These are phyloP conservation scores for Brassica incana DNA, from an alignment of 345 rosid species.

Conservation along the genomic window DNA sequence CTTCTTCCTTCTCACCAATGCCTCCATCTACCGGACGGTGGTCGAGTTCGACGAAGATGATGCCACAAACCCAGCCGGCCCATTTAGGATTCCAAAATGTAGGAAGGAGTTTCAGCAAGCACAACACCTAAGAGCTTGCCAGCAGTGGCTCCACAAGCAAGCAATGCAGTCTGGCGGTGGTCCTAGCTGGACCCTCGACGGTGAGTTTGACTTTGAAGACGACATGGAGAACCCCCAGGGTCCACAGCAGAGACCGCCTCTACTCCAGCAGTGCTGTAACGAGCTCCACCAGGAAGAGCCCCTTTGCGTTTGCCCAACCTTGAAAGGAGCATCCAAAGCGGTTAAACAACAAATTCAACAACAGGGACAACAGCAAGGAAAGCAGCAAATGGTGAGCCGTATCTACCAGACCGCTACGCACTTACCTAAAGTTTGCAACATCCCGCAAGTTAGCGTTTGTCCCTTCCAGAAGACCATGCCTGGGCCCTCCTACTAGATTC, in stretches of 20 bases:
- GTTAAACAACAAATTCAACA: not conserved
- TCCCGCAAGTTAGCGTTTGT: conserved; percentile 23
- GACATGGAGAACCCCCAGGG: conserved; percentile 20
- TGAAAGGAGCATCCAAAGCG: conserved; percentile 14
- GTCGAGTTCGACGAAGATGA: conserved; percentile 36
- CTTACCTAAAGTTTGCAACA: conserved; percentile 26
- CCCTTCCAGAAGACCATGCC: conserved; percentile 15
- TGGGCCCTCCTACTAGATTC: conserved; percentile 16
- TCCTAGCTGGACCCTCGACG: not conserved
- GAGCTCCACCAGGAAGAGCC: conserved; percentile 25
- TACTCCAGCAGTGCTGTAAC: conserved; percentile 31
- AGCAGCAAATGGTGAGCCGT: not conserved
- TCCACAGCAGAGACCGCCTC: not conserved
- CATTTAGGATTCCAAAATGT: not conserved
- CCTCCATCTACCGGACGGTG: conserved; percentile 41
- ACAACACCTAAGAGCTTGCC: conserved; percentile 24
- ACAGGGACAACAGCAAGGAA: not conserved
- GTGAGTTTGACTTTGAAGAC: conserved; percentile 9
- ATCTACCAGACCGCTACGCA: not conserved
- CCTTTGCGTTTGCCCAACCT: conserved; percentile 28
- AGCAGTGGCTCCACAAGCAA: not conserved
- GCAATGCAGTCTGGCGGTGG: not conserved
- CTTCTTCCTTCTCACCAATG: conserved; percentile 36
- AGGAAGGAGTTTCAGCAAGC: conserved; percentile 28
- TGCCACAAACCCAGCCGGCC: conserved; percentile 7